These are phyloP conservation scores for Phyllosticta paracitricarpa DNA, from an alignment of 2,329 filamentous ascomycete species.

Conservation along the genomic window DNA sequence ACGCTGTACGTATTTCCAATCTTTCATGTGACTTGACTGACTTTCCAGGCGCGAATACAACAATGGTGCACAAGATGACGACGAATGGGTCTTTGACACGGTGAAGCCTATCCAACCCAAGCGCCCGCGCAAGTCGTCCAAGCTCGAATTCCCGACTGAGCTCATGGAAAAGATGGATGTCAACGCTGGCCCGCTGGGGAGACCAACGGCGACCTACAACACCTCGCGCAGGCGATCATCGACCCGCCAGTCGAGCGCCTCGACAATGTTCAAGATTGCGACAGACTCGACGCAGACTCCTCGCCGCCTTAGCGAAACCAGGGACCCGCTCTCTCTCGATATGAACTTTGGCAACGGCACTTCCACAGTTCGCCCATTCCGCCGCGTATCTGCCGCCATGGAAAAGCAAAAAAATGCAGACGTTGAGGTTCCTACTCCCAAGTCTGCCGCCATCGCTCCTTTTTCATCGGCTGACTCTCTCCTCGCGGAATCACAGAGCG, in stretches of 20 bases:
- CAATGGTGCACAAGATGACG: constrained; percentile 49
- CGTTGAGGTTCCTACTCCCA: constrained; percentile 2
- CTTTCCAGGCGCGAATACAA: neutral
- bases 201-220: constrained; percentile 26
- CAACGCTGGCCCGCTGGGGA: constrained; percentile 33
- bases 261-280: constrained; percentile 27
- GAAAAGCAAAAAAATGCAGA: neutral
- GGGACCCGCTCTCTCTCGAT: constrained; percentile 76
- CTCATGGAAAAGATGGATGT: constrained; percentile 35
- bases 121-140: constrained; percentile 35
- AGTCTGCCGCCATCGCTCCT: neutral
- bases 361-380: constrained; percentile 86
- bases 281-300: constrained; percentile 36
- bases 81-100: constrained; percentile 94
- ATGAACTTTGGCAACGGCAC: constrained; percentile 90
- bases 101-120: constrained; percentile 56
- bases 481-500: constrained; percentile 23
- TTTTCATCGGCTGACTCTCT: constrained; percentile 8
- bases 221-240: constrained; percentile 21
- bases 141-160: constrained; percentile 28
- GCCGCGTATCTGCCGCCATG: constrained; percentile 64
- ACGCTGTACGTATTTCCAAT: constrained; percentile 51
- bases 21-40: neutral
- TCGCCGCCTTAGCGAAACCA: constrained; percentile 33
- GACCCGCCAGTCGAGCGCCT: constrained; percentile 28